These are phyloP conservation scores for Paramecium biaurelia DNA, from an alignment of 73 alveolate genomes.

Conservation along the genomic window DNA sequence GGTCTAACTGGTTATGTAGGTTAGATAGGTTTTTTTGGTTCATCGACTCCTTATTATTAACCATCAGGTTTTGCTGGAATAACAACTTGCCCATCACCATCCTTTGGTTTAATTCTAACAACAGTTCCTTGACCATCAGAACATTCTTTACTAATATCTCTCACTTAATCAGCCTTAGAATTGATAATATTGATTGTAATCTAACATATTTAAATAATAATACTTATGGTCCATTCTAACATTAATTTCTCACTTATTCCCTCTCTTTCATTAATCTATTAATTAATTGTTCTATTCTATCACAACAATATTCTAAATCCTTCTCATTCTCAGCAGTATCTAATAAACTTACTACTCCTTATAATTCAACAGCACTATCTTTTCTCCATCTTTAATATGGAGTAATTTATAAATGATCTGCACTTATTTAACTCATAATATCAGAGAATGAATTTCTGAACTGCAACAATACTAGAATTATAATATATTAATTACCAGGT, in stretches of 20 bases:
- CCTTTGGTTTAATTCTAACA: background rate
- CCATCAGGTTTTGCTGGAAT: constrained; percentile 1
- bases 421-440: background rate
- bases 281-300: constrained; percentile 21
- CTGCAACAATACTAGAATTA: background rate
- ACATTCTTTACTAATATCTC: background rate
- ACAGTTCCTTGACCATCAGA: background rate
- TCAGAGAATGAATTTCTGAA: constrained; percentile 1
- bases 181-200: constrained; percentile 39
- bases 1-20: background rate
- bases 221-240: constrained; percentile 9
- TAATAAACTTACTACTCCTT: constrained; percentile 31
- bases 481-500: background rate
- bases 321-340: background rate
- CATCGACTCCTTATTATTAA: background rate
- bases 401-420: background rate
- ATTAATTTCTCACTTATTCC: background rate
- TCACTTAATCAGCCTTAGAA: background rate
- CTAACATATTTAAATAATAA: background rate
- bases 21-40: background rate
- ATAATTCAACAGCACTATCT: background rate
- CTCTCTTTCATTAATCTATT: constrained; percentile 14
- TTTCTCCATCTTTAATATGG: constrained; percentile 44
- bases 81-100: background rate
- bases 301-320: background rate